phyloP scores from a whole-genome alignment of 306 rosid genomes.

The Quercus cerris region DNA sequence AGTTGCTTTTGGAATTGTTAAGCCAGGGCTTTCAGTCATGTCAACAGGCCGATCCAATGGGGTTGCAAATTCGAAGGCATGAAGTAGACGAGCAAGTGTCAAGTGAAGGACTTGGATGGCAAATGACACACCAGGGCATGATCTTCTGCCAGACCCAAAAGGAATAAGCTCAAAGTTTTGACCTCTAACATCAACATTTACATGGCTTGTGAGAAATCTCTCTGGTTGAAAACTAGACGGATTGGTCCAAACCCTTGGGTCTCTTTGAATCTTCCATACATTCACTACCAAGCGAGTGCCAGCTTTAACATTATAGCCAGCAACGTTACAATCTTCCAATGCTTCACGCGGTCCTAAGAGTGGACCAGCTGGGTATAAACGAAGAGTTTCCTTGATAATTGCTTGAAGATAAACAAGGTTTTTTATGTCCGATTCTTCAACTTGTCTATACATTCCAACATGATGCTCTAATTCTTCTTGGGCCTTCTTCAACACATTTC shows the following conservation, averaged over 20 bases:
- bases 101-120: slow-evolving; percentile 50
- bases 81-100: slow-evolving; percentile 47
- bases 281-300: slow-evolving; percentile 53
- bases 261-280: slow-evolving; percentile 58
- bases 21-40: slow-evolving; percentile 50
- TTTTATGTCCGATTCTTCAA: slow-evolving; percentile 46
- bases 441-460: slow-evolving; percentile 39
- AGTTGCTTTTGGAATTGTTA: slow-evolving; percentile 46
- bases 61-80: slow-evolving; percentile 41
- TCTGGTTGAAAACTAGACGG: slow-evolving; percentile 44
- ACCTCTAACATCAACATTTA: slow-evolving; percentile 39
- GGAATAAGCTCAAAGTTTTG: slow-evolving; percentile 53
- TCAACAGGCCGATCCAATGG: slow-evolving; percentile 28
- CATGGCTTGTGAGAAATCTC: slow-evolving; percentile 36
- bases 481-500: slow-evolving; percentile 30
- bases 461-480: slow-evolving; percentile 48
- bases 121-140: slow-evolving; percentile 53
- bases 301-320: slow-evolving; percentile 42
- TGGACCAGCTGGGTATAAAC: slow-evolving; percentile 58
- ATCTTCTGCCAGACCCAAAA: slow-evolving; percentile 54
- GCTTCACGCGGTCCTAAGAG: slow-evolving; percentile 48
- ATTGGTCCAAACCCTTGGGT: slow-evolving; percentile 49
- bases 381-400: slow-evolving; percentile 47
- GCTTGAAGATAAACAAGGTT: slow-evolving; percentile 42
- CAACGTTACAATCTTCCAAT: slow-evolving; percentile 43